Evolutionary conservation across 2,329 filamentous ascomycete genomes (phyloP), one percentile per base, ranked within the genome.

Genomic region (Colletotrichum paranaense): DNA sequence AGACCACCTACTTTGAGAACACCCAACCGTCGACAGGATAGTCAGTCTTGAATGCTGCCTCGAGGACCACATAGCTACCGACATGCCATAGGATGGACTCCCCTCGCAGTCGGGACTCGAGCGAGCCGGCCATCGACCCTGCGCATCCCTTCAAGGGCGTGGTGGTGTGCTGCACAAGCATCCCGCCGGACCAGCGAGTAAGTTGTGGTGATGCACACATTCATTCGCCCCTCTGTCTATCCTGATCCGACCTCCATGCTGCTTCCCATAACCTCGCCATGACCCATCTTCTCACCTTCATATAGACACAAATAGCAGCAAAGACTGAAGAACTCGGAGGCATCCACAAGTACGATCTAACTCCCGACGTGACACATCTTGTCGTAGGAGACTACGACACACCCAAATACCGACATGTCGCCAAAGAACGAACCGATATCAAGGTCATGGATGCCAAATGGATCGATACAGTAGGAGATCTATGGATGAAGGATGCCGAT

Each of bases 361-460:
- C 95, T n/a, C 94, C 94, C 69, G 95, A 98, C 81, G 95, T 97
- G 60, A 98, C 97, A 5, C 97, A 99, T 85, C 91, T 99, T 59
- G 90, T 99, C 75, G 94, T 98, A 74, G 97, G 95, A 81, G 92
- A 94, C 78, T 93, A 95, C 78, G 91, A 96, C 80, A 98, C 96
- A 1, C 91, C 93, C 62, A 99, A 99, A 83, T 99, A 99, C 84
- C 93, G 92, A 82, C 98, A 97, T 86, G 96, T 98, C 79, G 97
- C 96, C 67, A 94, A 92, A 80, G 93, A 96, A 81, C 90, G 97
- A 65, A 91, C 93, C 60, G 97, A 99, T 79, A 92, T 99, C 79
- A 92, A 91, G 80, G 92, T 95, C 62, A 92, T 99, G 85, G 90
- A 90, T 56, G 90, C 92, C n/a, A 89, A 90, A 78, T 99, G 95